Percentiles rank a stretch among this genome's conserved stretches.
These are phyloP conservation scores for Pythium grandisporangium DNA, from an alignment of 352 stramenopile genomes.

Conservation along the genomic window DNA sequence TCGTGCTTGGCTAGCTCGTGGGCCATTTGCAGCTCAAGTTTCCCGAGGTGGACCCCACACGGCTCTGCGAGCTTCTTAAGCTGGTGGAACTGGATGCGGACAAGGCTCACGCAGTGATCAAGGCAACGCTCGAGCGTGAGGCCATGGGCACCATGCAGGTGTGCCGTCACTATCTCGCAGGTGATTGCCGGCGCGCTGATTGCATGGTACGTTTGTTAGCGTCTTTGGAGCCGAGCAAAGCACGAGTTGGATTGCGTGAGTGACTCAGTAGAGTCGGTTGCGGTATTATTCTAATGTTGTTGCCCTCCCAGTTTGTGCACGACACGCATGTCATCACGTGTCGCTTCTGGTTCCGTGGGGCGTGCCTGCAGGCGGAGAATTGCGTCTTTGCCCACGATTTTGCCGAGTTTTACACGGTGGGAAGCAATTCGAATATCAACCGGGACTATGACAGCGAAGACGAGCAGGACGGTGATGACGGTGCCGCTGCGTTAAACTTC, in stretches of 20 bases:
- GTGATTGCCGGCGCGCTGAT: slow-evolving; percentile 72
- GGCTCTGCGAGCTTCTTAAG: slow-evolving; percentile 65
- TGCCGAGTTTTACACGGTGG: slow-evolving; percentile 58
- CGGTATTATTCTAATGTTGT: not conserved
- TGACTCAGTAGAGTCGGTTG: not conserved
- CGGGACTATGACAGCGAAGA: slow-evolving; percentile 77
- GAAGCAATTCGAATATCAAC: slow-evolving; percentile 19
- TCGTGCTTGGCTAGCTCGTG: slow-evolving; percentile 38
- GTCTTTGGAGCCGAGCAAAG: not conserved
- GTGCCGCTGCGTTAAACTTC: slow-evolving; percentile 34
- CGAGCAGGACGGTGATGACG: slow-evolving; percentile 36
- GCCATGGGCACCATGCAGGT: slow-evolving; percentile 62
- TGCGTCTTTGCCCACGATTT: slow-evolving; percentile 83
- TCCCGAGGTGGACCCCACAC: slow-evolving; percentile 58
- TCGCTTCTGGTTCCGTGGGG: slow-evolving; percentile 76
- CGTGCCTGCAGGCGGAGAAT: slow-evolving; percentile 66
- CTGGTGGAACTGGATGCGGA: slow-evolving; percentile 66
- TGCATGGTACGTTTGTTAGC: slow-evolving; percentile 48
- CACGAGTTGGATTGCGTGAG: too few relatives aligned
- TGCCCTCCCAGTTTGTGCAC: slow-evolving; percentile 61
- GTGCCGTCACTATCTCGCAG: slow-evolving; percentile 74
- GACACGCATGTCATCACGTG: slow-evolving; percentile 79
- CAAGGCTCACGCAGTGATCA: slow-evolving; percentile 63
- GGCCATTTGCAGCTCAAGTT: slow-evolving; percentile 81
- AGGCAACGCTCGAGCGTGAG: slow-evolving; percentile 67